These are phyloP conservation scores for Pholiota conissans DNA, from an alignment of 768 basidiomycete genomes.

Conservation along the genomic window DNA sequence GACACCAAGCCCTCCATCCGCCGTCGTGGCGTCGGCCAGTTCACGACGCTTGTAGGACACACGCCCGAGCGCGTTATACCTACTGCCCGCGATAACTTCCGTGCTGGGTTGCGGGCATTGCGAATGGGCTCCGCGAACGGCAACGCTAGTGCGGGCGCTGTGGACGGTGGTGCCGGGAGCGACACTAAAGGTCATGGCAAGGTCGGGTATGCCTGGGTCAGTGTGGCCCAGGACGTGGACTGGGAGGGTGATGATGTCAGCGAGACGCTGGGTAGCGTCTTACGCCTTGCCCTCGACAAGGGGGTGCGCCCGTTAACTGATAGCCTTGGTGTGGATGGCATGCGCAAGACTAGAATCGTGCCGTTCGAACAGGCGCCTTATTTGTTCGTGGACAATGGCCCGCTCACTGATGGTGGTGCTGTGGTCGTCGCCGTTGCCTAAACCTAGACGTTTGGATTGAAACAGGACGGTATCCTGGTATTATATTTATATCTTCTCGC, in stretches of 20 bases:
- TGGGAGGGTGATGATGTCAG: constrained; percentile 79
- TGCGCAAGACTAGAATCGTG: constrained; percentile 32
- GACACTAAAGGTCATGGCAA: constrained; percentile 30
- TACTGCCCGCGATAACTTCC: constrained; percentile 70
- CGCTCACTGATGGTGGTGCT: constrained; percentile 41
- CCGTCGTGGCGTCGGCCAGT: constrained; percentile 44
- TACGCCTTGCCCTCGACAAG: constrained; percentile 41
- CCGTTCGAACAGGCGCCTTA: constrained; percentile 57
- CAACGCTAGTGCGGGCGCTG: constrained; percentile 1
- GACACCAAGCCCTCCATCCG: neutral
- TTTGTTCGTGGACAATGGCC: constrained; percentile 44
- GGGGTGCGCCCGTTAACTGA: constrained; percentile 47
- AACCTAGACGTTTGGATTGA: neutral
- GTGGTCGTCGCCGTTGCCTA: constrained; percentile 43
- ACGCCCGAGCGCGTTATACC: constrained; percentile 63
- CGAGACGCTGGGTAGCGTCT: constrained; percentile 41
- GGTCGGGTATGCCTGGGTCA: constrained; percentile 84
- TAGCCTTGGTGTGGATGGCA: constrained; percentile 23
- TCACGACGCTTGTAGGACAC: constrained; percentile 83
- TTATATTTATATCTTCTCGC: neutral
- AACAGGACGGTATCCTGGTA: too few species aligned
- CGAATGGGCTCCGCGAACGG: constrained; percentile 26
- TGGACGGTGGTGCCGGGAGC: constrained; percentile 5
- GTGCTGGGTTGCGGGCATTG: constrained; percentile 68
- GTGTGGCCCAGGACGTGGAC: constrained; percentile 76